phyloP scores from a whole-genome alignment of 78 protist genomes.

The Isochrysis galbana region DNA sequence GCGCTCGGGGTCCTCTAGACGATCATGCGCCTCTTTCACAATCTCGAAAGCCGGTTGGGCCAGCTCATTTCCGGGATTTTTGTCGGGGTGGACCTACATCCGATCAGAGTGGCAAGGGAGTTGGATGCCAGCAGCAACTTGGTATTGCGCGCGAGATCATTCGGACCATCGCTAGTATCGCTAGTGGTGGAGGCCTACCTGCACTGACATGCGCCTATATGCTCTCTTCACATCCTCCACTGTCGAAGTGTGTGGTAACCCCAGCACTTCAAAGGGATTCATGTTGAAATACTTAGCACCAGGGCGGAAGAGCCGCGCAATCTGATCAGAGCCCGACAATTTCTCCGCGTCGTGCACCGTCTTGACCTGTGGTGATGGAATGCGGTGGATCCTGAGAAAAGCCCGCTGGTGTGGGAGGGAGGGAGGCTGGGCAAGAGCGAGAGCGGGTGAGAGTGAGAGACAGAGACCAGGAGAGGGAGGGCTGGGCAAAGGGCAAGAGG shows the following conservation, averaged over 20 bases:
- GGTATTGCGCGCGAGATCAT: too few species aligned
- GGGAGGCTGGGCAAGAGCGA: not conserved
- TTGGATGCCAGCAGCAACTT: too few species aligned
- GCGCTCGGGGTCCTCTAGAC: slow-evolving; percentile 11
- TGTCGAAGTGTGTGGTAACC: not conserved
- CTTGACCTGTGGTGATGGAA: too few species aligned
- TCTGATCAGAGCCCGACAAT: not conserved
- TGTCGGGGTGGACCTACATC: slow-evolving; percentile 33
- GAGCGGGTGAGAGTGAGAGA: not conserved
- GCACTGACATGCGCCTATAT: not conserved
- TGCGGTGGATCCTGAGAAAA: too few species aligned
- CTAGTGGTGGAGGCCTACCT: too few species aligned
- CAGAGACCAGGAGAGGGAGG: not conserved
- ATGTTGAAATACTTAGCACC: slow-evolving; percentile 20
- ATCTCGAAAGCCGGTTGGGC: not conserved
- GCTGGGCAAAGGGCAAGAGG: too few species aligned
- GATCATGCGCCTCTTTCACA: not conserved
- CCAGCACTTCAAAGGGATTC: slow-evolving; percentile 16
- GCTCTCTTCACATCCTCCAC: not conserved
- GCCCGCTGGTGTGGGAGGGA: not conserved
- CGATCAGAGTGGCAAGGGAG: too few species aligned
- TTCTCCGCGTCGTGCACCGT: not conserved
- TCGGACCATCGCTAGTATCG: too few species aligned
- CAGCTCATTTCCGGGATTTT: not conserved
- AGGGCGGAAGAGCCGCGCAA: not conserved